These are phyloP conservation scores for Penicillium polonicum DNA, from an alignment of 2,329 filamentous ascomycete genomes.

Conservation along the genomic window DNA sequence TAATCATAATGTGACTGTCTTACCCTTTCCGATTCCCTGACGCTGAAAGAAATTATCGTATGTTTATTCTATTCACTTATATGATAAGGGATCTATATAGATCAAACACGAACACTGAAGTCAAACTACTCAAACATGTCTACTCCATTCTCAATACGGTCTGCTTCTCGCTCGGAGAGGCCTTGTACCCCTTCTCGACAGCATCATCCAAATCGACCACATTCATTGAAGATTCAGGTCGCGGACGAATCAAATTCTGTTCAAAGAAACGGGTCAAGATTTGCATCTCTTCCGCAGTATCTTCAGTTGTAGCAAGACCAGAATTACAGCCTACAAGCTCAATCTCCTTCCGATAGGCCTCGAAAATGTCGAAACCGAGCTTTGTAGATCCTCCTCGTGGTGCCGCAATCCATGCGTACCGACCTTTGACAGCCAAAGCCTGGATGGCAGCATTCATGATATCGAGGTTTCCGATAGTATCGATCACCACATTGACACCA, in stretches of 20 bases:
- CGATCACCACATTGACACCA: conserved; percentile 25
- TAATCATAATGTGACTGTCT: too few relatives aligned
- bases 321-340: conserved; percentile 23
- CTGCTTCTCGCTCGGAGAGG: neutral
- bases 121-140: neutral
- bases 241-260: conserved; percentile 10
- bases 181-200: conserved; percentile 1
- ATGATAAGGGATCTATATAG: neutral
- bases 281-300: conserved; percentile 13
- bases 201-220: conserved; percentile 13
- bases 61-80: neutral
- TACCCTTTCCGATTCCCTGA: too few relatives aligned
- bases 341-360: conserved; percentile 22
- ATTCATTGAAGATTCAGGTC: conserved; percentile 9
- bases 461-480: conserved; percentile 29
- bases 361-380: conserved; percentile 19
- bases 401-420: conserved; percentile 29
- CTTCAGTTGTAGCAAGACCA: conserved; percentile 9
- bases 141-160: neutral
- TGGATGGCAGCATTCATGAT: conserved; percentile 28
- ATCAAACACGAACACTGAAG: neutral
- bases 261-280: conserved; percentile 14
- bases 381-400: conserved; percentile 16
- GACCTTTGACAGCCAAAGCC: conserved; percentile 23
- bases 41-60: too few relatives aligned